These are phyloP conservation scores for Mycena capillaripes DNA, from an alignment of 768 basidiomycete species.

Conservation along the genomic window DNA sequence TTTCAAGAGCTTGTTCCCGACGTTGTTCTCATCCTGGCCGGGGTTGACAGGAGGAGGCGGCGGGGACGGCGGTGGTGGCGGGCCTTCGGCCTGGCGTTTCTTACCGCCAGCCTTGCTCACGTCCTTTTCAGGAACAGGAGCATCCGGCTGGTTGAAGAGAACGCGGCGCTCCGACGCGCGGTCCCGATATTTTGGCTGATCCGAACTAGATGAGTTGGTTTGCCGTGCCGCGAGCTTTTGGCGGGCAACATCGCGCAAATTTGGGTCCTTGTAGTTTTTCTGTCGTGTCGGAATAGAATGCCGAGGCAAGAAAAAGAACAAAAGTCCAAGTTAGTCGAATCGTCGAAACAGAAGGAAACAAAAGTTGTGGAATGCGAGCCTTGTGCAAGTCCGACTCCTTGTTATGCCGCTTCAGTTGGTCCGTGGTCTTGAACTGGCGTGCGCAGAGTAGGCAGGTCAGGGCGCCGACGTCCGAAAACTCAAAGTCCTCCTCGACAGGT, in stretches of 20 bases:
- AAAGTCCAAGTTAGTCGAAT: slow-evolving; percentile 32
- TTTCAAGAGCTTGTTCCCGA: slow-evolving; percentile 93
- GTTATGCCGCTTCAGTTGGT: slow-evolving; percentile 91
- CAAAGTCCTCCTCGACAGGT: slow-evolving; percentile 72
- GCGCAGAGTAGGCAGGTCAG: slow-evolving; percentile 93
- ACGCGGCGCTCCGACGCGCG: slow-evolving; percentile 93
- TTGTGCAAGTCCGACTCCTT: slow-evolving; percentile 97
- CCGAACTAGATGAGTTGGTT: slow-evolving; percentile 43
- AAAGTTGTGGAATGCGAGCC: slow-evolving; percentile 69
- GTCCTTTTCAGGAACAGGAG: slow-evolving; percentile 73
- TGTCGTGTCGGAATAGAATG: slow-evolving; percentile 50
- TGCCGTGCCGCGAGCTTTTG: slow-evolving; percentile 72
- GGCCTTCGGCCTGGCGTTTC: slow-evolving; percentile 66
- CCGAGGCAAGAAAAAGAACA: slow-evolving; percentile 39
- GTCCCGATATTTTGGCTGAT: slow-evolving; percentile 92
- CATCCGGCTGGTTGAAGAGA: slow-evolving; percentile 93
- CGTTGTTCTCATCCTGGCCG: slow-evolving; percentile 85
- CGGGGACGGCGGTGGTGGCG: slow-evolving; percentile 73
- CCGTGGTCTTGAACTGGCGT: slow-evolving; percentile 90
- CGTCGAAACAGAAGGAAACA: slow-evolving; percentile 39
- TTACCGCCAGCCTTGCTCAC: slow-evolving; percentile 42
- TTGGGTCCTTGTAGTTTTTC: slow-evolving; percentile 88
- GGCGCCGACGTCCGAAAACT: slow-evolving; percentile 82
- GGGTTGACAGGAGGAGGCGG: slow-evolving; percentile 77
- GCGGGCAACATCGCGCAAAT: slow-evolving; percentile 79